These are phyloP conservation scores for Penicillium brasilianum DNA, from an alignment of 2,329 filamentous ascomycete genomes.

Conservation along the genomic window DNA sequence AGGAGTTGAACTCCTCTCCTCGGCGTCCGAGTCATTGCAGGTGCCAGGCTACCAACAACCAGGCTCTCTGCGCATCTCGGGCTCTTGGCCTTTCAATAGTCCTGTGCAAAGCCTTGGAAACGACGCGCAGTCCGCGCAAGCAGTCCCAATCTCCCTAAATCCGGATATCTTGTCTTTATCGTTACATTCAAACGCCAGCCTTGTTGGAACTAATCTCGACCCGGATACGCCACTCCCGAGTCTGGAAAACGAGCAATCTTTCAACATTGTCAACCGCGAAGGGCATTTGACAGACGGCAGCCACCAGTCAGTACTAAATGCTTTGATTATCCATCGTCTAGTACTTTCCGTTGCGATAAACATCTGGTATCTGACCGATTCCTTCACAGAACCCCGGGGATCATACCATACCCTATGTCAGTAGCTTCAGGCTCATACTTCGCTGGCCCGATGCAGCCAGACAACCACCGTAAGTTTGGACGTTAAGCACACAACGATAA, in stretches of 20 bases:
- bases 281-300: slow-evolving; percentile 13
- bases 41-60: slow-evolving; percentile 21
- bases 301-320: slow-evolving; percentile 18
- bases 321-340: background rate
- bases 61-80: slow-evolving; percentile 13
- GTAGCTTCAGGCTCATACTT: slow-evolving; percentile 31
- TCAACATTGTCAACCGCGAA: slow-evolving; percentile 12
- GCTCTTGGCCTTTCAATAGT: slow-evolving; percentile 21
- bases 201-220: slow-evolving; percentile 16
- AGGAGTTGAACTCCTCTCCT: slow-evolving; percentile 13
- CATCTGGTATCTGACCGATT: background rate
- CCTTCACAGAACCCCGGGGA: slow-evolving; percentile 23
- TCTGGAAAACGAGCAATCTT: slow-evolving; percentile 15
- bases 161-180: slow-evolving; percentile 18
- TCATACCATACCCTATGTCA: slow-evolving; percentile 30
- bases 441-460: slow-evolving; percentile 37
- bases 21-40: slow-evolving; percentile 22
- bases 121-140: slow-evolving; percentile 7
- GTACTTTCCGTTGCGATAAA: background rate
- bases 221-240: slow-evolving; percentile 9
- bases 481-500: background rate
- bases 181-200: slow-evolving; percentile 13
- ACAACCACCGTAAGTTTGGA: slow-evolving; percentile 35
- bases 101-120: slow-evolving; percentile 11
- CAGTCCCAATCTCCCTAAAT: slow-evolving; percentile 15